Percentiles rank a stretch among this genome's conserved stretches.
Evolutionary conservation across 2,329 filamentous ascomycete genomes (phyloP).

Genomic region (Colletotrichum musae): DNA sequence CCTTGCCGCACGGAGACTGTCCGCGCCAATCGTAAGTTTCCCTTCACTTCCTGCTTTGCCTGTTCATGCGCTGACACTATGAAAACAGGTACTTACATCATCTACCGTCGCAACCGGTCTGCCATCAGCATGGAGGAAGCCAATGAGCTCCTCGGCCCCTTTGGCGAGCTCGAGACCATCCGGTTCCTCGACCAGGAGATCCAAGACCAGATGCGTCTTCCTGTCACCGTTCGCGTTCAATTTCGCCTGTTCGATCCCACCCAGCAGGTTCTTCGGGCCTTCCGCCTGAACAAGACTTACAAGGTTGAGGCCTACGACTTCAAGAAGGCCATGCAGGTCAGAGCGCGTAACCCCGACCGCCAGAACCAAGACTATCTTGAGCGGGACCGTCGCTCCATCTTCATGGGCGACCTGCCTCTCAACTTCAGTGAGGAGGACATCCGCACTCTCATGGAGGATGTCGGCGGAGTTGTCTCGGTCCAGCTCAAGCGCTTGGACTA

Average conservation of each 20-base stretch:
- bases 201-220: conserved; percentile 52
- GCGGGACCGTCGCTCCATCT: conserved; percentile 62
- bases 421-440: conserved; percentile 55
- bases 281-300: conserved; percentile 51
- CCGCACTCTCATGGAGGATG: conserved; percentile 52
- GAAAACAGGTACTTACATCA: conserved; percentile 63
- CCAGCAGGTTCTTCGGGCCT: conserved; percentile 63
- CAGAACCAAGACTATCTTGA: conserved; percentile 55
- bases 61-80: conserved; percentile 43
- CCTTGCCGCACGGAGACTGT: conserved; percentile 73
- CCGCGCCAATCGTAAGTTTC: conserved; percentile 68
- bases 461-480: conserved; percentile 55
- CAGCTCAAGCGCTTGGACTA: conserved; percentile 44
- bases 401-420: conserved; percentile 61
- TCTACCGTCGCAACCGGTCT: conserved; percentile 57
- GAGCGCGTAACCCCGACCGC: conserved; percentile 37
- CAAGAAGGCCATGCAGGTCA: conserved; percentile 42
- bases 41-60: not conserved
- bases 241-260: conserved; percentile 66
- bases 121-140: conserved; percentile 61
- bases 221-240: conserved; percentile 59
- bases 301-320: conserved; percentile 50
- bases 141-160: conserved; percentile 55
- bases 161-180: conserved; percentile 59
- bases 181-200: conserved; percentile 49